Base-by-base conservation (phyloP, 805 yeast species). In the Helenozyma baotianmanensis region DNA sequence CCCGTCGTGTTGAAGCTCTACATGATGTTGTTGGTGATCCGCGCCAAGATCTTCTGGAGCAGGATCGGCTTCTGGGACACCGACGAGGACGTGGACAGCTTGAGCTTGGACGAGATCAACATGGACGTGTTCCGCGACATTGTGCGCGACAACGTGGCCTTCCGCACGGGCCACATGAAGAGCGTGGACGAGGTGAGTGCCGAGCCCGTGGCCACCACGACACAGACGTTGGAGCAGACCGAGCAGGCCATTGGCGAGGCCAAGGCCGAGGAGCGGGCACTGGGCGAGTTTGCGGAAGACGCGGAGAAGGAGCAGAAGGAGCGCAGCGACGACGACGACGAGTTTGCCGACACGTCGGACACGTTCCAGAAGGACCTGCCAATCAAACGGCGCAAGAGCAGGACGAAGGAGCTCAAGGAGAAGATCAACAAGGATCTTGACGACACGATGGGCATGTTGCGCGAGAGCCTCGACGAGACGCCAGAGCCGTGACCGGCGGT, bases 41-140 rank as follows among this genome's bases (percentile, higher is more conserved):
- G 95, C 33, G 74, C 76, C 25, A 80, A 82, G 51, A 66, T 89
- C 43, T 85, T 82, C 59, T 90, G 95, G 90, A 69, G 94, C 7
- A 78, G 86, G 42, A 56, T 81, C 14, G 97, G 97, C 5, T 70
- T 79, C 19, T 83, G 90, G 89, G 84, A 80, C 37, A 54, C 68
- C 24, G 63, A 58, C 5, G 64, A 59, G 25, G 65, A 60, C 37
- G 42, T 60, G 9, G 51, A 53, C 31, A 54, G 53, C 28, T 32
- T 37, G 30, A 30, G 33, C 16, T 27, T 42, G 17, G 50, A 44
- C 21, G 50, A 46, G 17, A 36, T 38, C 23, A 34, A 36, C 11
- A 26, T 35, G 11, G 48, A 34, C 2, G 27, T 27, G 9, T 45
- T 45, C 36, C 30, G 32, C 5, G 36, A 25, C 14, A 30, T 38